Evolutionary conservation across 1,284 basidiomycete genomes (phyloP), one percentile per base, ranked within the genome.

Genomic region (Anthracocystis setariae): DNA sequence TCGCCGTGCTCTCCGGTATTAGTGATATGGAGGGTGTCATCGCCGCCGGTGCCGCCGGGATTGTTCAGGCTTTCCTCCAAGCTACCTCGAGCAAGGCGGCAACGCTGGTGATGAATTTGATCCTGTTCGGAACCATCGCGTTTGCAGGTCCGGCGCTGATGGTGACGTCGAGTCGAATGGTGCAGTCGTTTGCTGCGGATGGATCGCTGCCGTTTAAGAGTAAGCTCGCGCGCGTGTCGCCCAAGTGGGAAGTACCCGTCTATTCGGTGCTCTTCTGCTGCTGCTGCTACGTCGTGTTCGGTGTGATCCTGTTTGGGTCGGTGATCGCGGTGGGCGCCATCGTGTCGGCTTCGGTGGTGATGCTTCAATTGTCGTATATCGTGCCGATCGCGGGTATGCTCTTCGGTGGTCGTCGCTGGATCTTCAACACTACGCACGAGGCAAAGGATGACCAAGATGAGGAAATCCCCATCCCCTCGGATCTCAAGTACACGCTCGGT

Each of bases 171-270:
- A 64, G 52, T 12, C 52, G 69, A 3, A 68, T 72, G 64, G 52
- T 72, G 0, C 69, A 72, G 37, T 52, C 69, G 15, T 72, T 56
- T 40, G 69, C 69, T 35, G 58, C 56, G 25, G 69, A 72, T 32
- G 64, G 64, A 2, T 68, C 54, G 8, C 13, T 72, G 20, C 69
- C 69, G 1, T 63, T 63, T 39, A 24, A 38, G 2, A 51, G 42
- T 10, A 53, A 68, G 43, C 44, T 72, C 8, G 55, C 46, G 4
- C 17, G 38, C 17, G 37, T 69, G 8, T 69, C 70, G 49, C 45
- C 57, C 12, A 54, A 42, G 13, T 51, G 37, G 29, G 37, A 73
- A 27, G 65, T 67, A 10, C 70, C 70, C 21, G 44, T 68, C 3
- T 68, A 60, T n/a, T 65, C 60, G 2, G 49, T 59, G 9, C 35